Evolutionary conservation across 2,329 filamentous ascomycete species (phyloP).

Genomic region (Aspergillus sp.): DNA sequence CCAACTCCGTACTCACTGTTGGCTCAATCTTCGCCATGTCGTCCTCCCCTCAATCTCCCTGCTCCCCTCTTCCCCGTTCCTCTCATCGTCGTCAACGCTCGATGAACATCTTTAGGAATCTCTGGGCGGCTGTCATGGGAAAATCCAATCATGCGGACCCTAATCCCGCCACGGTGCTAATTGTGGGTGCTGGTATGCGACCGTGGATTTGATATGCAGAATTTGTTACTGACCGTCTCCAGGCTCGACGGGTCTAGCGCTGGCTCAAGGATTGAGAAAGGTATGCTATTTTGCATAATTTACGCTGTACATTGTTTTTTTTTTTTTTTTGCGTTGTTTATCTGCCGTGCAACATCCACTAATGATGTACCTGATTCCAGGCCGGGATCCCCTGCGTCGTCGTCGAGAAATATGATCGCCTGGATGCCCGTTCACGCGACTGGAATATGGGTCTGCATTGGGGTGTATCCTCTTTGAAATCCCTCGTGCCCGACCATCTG

Average conservation of each 20-base stretch:
- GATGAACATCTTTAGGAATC: not conserved
- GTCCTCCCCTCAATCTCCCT: not conserved
- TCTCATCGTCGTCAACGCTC: not conserved
- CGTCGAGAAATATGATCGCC: conserved; percentile 18
- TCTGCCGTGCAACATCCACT: not conserved
- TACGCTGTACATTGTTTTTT: not conserved
- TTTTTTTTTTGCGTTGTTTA: not conserved
- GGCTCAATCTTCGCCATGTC: not conserved
- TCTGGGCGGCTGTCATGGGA: not conserved
- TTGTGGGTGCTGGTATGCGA: conserved; percentile 13
- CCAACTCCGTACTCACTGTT: not conserved
- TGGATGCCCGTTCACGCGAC: conserved; percentile 18
- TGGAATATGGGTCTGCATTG: conserved; percentile 31
- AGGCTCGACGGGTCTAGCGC: conserved; percentile 38
- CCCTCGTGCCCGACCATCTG: conserved; percentile 16
- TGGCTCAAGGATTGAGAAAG: conserved; percentile 38
- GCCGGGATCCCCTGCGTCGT: conserved; percentile 18
- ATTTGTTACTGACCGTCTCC: conserved; percentile 1
- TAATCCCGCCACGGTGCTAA: conserved; percentile 4
- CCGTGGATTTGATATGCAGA: not conserved
- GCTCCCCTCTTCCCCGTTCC: not conserved
- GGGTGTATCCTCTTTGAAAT: conserved; percentile 17
- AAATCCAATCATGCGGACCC: not conserved
- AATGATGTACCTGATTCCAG: conserved; percentile 4
- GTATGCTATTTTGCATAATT: conserved; percentile 7